Conservation (phyloP, 2,329 filamentous ascomycete species). For the Cryphonectria naterciae region DNA sequence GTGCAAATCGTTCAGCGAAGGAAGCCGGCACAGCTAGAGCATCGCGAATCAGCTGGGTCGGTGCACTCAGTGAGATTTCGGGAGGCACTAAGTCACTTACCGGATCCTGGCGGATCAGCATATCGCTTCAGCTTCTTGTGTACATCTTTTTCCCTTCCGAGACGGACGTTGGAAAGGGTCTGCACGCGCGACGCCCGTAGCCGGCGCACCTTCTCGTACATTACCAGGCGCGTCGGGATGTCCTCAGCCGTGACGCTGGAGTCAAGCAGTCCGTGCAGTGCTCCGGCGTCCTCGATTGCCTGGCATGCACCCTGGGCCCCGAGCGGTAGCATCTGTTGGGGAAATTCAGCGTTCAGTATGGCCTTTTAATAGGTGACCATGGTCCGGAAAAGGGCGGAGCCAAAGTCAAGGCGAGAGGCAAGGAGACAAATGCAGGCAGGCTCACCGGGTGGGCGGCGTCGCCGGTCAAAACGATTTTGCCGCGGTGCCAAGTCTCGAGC, state of each 20-base stretch:
- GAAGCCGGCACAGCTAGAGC: background rate
- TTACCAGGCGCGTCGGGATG: constrained; percentile 29
- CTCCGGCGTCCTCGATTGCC: constrained; percentile 41
- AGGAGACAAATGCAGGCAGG: background rate
- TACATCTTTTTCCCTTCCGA: constrained; percentile 32
- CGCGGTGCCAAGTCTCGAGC: constrained; percentile 33
- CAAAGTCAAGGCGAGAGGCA: background rate
- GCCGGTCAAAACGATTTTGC: constrained; percentile 37
- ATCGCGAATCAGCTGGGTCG: background rate
- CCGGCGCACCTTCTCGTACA: constrained; percentile 34
- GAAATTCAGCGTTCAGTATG: background rate
- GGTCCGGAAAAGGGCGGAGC: background rate
- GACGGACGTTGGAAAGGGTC: constrained; percentile 32
- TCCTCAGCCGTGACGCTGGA: constrained; percentile 25
- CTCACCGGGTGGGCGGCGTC: constrained; percentile 41
- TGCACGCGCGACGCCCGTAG: constrained; percentile 34
- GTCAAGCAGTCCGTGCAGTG: constrained; percentile 34
- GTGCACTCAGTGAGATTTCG: constrained; percentile 13
- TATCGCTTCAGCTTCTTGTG: constrained; percentile 32
- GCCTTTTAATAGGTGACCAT: background rate
- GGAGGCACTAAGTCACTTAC: constrained; percentile 13
- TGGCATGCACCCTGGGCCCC: constrained; percentile 39
- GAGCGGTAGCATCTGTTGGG: constrained; percentile 36
- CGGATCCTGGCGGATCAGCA: constrained; percentile 27
- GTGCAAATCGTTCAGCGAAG: background rate